Evolutionary conservation across 768 basidiomycete species (phyloP).

Genomic region (Lentinula aciculospora): DNA sequence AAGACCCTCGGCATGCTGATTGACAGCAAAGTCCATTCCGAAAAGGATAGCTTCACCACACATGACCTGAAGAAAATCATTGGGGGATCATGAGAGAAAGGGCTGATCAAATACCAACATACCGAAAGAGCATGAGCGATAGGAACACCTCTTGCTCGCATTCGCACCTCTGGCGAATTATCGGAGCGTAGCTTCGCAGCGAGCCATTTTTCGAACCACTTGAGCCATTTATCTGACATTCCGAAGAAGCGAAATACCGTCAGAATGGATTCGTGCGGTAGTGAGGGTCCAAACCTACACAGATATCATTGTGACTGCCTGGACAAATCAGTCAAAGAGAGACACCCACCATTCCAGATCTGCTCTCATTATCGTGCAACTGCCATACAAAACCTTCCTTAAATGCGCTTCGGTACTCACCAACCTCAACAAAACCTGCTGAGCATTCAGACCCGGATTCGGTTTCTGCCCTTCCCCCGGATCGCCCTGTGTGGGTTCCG

Average conservation of each 20-base stretch:
- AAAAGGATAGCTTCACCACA: conserved; percentile 38
- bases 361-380: conserved; percentile 1
- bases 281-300: conserved; percentile 17
- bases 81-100: neutral
- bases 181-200: conserved; percentile 27
- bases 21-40: conserved; percentile 43
- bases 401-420: neutral
- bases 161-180: conserved; percentile 22
- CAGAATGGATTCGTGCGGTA: conserved; percentile 35
- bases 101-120: neutral
- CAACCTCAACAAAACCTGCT: conserved; percentile 2
- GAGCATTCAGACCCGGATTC: neutral
- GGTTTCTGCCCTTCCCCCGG: neutral
- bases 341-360: neutral
- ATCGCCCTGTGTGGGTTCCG: neutral
- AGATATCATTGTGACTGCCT: neutral
- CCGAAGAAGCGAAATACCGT: conserved; percentile 33
- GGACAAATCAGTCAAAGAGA: neutral
- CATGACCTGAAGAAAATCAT: conserved; percentile 16
- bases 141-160: conserved; percentile 36
- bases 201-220: conserved; percentile 28
- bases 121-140: conserved; percentile 31
- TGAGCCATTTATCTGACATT: conserved; percentile 28
- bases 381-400: neutral
- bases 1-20: conserved; percentile 33